Percentiles rank a stretch among this genome's conserved stretches.
These are phyloP conservation scores for Barnettozyma botsteinii DNA, from an alignment of 805 yeast genomes.

Conservation along the genomic window DNA sequence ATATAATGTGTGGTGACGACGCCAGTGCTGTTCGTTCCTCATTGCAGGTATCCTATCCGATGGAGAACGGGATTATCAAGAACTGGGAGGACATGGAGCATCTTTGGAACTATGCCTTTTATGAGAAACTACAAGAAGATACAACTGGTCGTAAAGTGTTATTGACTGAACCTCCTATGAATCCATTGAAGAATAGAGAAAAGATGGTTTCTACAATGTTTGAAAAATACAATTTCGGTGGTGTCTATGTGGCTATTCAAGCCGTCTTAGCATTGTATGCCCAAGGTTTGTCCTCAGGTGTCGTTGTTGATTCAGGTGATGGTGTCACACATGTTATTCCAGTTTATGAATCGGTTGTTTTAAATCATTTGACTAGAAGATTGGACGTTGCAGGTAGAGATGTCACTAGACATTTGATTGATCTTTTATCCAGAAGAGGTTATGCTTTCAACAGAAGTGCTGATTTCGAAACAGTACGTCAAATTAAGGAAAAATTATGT, in stretches of 20 bases:
- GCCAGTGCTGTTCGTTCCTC: slow-evolving; percentile 88
- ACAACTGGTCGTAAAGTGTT: slow-evolving; percentile 77
- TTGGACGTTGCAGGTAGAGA: slow-evolving; percentile 98
- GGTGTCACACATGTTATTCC: slow-evolving; percentile 87
- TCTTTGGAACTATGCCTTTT: slow-evolving; percentile 95
- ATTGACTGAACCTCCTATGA: slow-evolving; percentile 97
- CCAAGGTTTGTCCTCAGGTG: slow-evolving; percentile 94
- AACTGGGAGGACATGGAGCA: slow-evolving; percentile 99
- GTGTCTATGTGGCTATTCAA: slow-evolving; percentile 93
- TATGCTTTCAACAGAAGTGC: slow-evolving; percentile 98
- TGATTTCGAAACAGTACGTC: slow-evolving; percentile 97
- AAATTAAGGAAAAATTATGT: slow-evolving; percentile 92
- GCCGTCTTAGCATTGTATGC: slow-evolving; percentile 98
- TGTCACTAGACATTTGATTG: slow-evolving; percentile 93
- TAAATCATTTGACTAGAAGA: slow-evolving; percentile 87
- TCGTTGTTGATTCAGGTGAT: slow-evolving; percentile 97
- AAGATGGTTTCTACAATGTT: slow-evolving; percentile 90
- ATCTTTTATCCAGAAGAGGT: slow-evolving; percentile 86
- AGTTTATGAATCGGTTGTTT: slow-evolving; percentile 94
- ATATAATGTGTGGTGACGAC: slow-evolving; percentile 96
- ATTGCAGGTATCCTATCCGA: slow-evolving; percentile 91
- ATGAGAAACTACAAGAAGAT: slow-evolving; percentile 80
- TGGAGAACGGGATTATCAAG: slow-evolving; percentile 97
- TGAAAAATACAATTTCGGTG: slow-evolving; percentile 84
- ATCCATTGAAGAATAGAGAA: slow-evolving; percentile 84